A percentile compares a stretch with the other conserved stretches of the same genome.
These are phyloP conservation scores for Terfezia boudieri DNA, from an alignment of 495 filamentous ascomycete genomes.

Conservation along the genomic window DNA sequence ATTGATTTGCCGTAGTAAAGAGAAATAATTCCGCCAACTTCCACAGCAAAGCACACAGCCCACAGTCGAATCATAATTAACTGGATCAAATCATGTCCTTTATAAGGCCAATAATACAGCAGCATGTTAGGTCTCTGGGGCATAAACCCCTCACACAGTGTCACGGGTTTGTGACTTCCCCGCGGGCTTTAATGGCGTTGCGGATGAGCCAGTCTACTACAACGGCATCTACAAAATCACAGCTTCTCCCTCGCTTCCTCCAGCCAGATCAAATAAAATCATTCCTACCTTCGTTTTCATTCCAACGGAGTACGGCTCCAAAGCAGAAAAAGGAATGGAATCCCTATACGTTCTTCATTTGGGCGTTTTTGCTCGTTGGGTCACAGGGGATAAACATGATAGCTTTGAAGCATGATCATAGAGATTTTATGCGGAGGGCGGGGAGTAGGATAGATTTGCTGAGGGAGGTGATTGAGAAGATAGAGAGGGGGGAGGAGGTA, in stretches of 20 bases:
- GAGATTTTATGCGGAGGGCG: constrained; percentile 44
- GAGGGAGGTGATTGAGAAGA: constrained; percentile 57
- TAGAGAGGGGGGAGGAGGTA: constrained; percentile 70
- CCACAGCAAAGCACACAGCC: too few relatives aligned
- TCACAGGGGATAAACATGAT: constrained; percentile 89
- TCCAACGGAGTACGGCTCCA: background rate
- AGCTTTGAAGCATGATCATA: constrained; percentile 48
- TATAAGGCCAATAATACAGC: too few relatives aligned
- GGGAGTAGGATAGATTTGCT: constrained; percentile 59
- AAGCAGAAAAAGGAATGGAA: constrained; percentile 43
- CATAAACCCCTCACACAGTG: too few relatives aligned
- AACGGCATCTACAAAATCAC: too few relatives aligned
- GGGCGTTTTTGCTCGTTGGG: constrained; percentile 76
- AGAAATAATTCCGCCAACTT: too few relatives aligned
- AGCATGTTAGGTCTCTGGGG: too few relatives aligned
- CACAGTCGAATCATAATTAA: too few relatives aligned
- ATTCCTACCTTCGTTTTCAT: background rate
- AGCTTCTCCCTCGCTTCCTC: background rate
- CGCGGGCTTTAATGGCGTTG: too few relatives aligned
- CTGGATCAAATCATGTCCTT: too few relatives aligned
- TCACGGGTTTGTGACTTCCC: too few relatives aligned
- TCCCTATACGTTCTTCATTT: constrained; percentile 77
- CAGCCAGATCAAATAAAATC: background rate
- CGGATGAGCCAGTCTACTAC: too few relatives aligned
- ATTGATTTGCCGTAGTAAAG: too few relatives aligned